Evolutionary conservation across 129 eudicot genomes (phyloP), one percentile per base, ranked within the genome.

Genomic region (Saussurea involucrata): DNA sequence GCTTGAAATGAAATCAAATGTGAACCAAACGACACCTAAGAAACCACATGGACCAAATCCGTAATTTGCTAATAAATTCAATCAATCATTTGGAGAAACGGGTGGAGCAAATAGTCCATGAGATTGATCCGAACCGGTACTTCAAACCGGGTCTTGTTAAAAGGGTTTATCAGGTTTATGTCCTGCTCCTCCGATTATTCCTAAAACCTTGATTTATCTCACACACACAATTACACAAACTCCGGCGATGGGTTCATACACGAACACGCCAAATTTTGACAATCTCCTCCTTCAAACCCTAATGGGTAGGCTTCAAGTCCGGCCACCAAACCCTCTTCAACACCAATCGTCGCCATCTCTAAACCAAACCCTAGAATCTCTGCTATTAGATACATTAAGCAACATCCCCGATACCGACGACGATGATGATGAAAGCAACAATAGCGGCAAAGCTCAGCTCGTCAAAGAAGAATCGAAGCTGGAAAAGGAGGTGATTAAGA

Each of bases 381-480:
- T 86, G 74, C 91, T 89, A 72, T 66, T 84, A 44, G 89, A 89
- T 70, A 13, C 83, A 49, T 57, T 82, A 76, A 63, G 70, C 78
- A 82, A 82, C 77, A 74, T 81, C 25, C 68, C 85, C 84, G 82
- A 68, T 11, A 32, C 79, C 71, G 85, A 83, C 9, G 10, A 44
- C 15, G 88, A 86, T 1, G 69, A 66, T 33, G 85, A 86, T 2
- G 73, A 36, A 70, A 75, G 29, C 53, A 61, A 42, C 61, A 7
- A 31, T 5, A 70, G 76, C 78, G 83, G 77, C 83, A 90, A 75
- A 64, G 24, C 88, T 25, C 96, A 81, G 73, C 92, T 92, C 58
- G 86, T 94, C 0, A 90, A 76, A 46, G 96, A 92, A 66, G 98
- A 92, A 83, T 83, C 96, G 61, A 86, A 76, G 88, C 96, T 92